Percentiles rank a stretch among this genome's conserved stretches.
Conservation (phyloP, 345 rosid species). For the Eucalyptus tenuipes region DNA sequence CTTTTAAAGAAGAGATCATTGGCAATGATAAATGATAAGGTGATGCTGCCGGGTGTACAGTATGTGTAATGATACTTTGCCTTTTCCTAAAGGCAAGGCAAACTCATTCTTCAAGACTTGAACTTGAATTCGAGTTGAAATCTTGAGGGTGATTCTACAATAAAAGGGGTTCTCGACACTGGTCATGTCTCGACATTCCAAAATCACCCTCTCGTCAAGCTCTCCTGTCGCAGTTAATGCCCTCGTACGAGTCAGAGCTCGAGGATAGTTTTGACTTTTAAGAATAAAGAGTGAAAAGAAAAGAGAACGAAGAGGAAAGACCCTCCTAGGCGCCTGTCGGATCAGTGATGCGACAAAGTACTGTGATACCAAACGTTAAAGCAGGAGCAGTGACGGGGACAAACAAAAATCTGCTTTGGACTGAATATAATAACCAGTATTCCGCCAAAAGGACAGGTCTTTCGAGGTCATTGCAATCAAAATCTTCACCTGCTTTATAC, state of each 20-base stretch:
- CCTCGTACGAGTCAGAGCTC: not conserved
- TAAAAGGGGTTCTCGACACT: not conserved
- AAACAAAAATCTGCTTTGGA: constrained; percentile 9
- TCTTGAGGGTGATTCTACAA: not conserved
- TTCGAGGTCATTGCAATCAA: not conserved
- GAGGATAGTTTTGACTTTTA: not conserved
- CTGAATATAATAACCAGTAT: not conserved
- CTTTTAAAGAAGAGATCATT: not conserved
- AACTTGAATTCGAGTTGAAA: not conserved
- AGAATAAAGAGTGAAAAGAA: not conserved
- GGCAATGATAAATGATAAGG: not conserved
- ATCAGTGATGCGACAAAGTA: not conserved
- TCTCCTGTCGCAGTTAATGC: not conserved
- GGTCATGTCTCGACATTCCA: not conserved
- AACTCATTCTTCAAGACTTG: not conserved
- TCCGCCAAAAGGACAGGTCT: not conserved
- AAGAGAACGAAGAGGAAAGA: not conserved
- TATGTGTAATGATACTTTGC: not conserved
- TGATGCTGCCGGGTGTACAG: not conserved
- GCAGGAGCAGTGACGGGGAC: not conserved
- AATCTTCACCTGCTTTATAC: not conserved
- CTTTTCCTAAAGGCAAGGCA: not conserved
- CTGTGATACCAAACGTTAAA: not conserved
- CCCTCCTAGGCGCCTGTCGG: not conserved
- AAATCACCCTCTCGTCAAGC: not conserved